These are phyloP conservation scores for Teratosphaeria pseudoeucalypti DNA, from an alignment of 2,329 filamentous ascomycete genomes.

Conservation along the genomic window DNA sequence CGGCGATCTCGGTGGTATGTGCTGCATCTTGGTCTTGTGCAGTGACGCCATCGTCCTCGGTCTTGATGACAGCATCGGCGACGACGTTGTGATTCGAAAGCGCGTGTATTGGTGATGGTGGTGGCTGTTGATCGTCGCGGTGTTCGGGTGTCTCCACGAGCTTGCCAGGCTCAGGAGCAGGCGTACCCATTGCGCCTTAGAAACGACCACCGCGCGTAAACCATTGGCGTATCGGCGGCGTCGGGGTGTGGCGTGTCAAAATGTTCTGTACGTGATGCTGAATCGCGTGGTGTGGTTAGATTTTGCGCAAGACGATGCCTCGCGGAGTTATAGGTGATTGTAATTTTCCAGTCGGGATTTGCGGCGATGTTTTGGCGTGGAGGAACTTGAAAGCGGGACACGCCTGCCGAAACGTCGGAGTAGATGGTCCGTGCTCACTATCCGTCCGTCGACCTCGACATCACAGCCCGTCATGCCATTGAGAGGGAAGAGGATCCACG, in stretches of 20 bases:
- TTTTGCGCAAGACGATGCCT: slow-evolving; percentile 18
- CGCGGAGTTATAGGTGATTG: slow-evolving; percentile 18
- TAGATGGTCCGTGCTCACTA: neutral
- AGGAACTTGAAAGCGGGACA: slow-evolving; percentile 1
- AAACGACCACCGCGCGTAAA: slow-evolving; percentile 9
- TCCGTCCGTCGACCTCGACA: neutral
- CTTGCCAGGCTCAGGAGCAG: slow-evolving; percentile 1
- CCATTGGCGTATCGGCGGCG: slow-evolving; percentile 4
- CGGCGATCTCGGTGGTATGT: slow-evolving; percentile 9
- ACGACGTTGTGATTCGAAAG: neutral
- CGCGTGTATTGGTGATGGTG: neutral
- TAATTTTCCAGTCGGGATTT: neutral
- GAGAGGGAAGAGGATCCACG: neutral
- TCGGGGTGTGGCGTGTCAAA: slow-evolving; percentile 7
- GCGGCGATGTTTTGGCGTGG: neutral
- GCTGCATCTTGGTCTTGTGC: slow-evolving; percentile 1
- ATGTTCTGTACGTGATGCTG: slow-evolving; percentile 1
- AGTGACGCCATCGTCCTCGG: neutral
- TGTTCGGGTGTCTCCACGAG: slow-evolving; percentile 1
- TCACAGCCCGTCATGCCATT: neutral
- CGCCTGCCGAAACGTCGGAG: slow-evolving; percentile 1
- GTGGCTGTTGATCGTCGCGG: neutral
- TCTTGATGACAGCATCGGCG: slow-evolving; percentile 1
- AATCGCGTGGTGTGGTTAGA: slow-evolving; percentile 22
- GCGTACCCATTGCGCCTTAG: neutral